phyloP scores from a whole-genome alignment of 768 basidiomycete species.

The Mycena metata region DNA sequence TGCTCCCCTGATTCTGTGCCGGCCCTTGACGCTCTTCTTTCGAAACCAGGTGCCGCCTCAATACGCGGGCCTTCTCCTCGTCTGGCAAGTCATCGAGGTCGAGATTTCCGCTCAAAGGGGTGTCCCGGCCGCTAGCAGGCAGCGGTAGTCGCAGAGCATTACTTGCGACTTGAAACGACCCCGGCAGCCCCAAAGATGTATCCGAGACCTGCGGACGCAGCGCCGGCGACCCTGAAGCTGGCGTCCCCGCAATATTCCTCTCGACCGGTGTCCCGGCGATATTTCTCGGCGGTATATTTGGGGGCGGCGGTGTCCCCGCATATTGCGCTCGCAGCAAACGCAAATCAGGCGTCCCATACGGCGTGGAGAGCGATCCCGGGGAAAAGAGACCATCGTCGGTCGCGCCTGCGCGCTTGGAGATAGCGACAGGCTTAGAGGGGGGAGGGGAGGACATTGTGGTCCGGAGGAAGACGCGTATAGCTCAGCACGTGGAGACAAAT shows the following conservation, averaged over 20 bases:
- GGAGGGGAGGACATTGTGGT: constrained; percentile 66
- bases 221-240: constrained; percentile 26
- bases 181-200: constrained; percentile 37
- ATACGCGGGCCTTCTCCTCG: constrained; percentile 86
- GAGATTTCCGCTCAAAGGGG: constrained; percentile 43
- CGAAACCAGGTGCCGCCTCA: constrained; percentile 85
- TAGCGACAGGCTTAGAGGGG: constrained; percentile 69
- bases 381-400: constrained; percentile 37
- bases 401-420: constrained; percentile 49
- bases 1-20: constrained; percentile 40
- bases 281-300: constrained; percentile 67
- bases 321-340: constrained; percentile 76
- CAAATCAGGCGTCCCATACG: constrained; percentile 71
- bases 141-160: constrained; percentile 51
- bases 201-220: constrained; percentile 35
- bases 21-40: constrained; percentile 71
- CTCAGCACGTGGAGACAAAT: no score
- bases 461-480: constrained; percentile 22
- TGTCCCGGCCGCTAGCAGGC: constrained; percentile 45
- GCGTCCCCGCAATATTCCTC: no score
- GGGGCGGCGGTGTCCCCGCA: constrained; percentile 66
- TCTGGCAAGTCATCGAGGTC: constrained; percentile 76
- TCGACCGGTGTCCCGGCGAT: constrained; percentile 19
- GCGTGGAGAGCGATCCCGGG: constrained; percentile 51
- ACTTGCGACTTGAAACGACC: constrained; percentile 49